A percentile compares a stretch with the other conserved stretches of the same genome.
phyloP scores from a whole-genome alignment of 148 eudicot genomes.

The Chenopodium suecicum region DNA sequence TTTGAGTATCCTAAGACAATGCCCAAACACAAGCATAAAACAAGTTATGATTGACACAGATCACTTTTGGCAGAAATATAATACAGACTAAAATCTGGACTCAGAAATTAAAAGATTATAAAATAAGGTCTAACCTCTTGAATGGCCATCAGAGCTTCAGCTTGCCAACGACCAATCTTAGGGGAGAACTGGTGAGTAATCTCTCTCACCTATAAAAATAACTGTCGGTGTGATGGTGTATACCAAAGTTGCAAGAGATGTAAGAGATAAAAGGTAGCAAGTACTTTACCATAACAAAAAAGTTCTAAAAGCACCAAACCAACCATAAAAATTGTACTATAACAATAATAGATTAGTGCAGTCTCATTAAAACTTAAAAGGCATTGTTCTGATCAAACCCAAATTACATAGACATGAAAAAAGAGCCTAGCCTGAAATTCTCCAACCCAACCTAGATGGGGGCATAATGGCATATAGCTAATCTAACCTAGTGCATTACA shows the following conservation, averaged over 20 bases:
- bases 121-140: slow-evolving; percentile 53
- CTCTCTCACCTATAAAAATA: slow-evolving; percentile 55
- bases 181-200: slow-evolving; percentile 36
- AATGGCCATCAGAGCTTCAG: slow-evolving; percentile 70
- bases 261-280: background rate
- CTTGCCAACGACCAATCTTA: slow-evolving; percentile 58
- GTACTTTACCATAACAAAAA: background rate
- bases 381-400: background rate
- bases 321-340: background rate
- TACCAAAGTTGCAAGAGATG: background rate
- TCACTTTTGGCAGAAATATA: background rate
- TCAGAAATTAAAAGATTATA: background rate
- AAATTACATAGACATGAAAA: too few relatives aligned
- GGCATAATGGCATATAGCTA: background rate
- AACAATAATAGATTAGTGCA: too few relatives aligned
- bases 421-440: too few relatives aligned
- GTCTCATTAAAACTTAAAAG: too few relatives aligned
- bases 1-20: background rate
- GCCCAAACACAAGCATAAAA: background rate
- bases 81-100: background rate
- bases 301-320: background rate
- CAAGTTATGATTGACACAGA: background rate
- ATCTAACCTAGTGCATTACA: too few relatives aligned
- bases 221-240: background rate
- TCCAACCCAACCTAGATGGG: too few relatives aligned